phyloP scores from a whole-genome alignment of 1,139 yeast genomes.

The Zygoascus hellenicus region DNA sequence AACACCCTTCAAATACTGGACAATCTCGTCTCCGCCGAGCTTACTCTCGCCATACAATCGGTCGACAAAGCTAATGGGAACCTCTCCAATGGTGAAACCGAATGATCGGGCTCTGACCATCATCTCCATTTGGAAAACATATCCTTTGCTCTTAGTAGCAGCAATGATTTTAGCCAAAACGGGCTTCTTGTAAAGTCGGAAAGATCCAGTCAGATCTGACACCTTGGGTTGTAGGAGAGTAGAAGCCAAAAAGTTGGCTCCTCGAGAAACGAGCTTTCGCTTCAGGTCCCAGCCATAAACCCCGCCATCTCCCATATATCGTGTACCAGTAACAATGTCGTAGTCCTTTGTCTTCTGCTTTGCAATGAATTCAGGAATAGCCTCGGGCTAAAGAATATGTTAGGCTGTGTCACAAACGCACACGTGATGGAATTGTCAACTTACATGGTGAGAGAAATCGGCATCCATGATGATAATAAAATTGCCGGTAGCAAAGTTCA shows the following conservation, averaged over 20 bases:
- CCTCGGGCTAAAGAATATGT: constrained; percentile 51
- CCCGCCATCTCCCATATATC: constrained; percentile 79
- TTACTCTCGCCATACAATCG: constrained; percentile 76
- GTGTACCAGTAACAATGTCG: constrained; percentile 82
- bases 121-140: constrained; percentile 88
- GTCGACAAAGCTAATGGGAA: constrained; percentile 75
- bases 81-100: constrained; percentile 71
- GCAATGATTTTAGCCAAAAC: constrained; percentile 62
- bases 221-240: constrained; percentile 68
- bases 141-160: constrained; percentile 71
- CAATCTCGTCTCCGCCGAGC: constrained; percentile 77
- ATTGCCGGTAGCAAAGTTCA: constrained; percentile 66
- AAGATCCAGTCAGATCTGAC: constrained; percentile 74
- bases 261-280: constrained; percentile 72
- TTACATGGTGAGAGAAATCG: constrained; percentile 59
- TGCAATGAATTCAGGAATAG: constrained; percentile 69
- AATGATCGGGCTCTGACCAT: constrained; percentile 74
- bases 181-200: constrained; percentile 68
- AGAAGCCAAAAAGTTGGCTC: constrained; percentile 75
- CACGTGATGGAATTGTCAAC: background rate
- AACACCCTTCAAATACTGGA: constrained; percentile 70
- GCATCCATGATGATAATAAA: constrained; percentile 83
- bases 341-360: constrained; percentile 59
- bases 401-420: background rate
- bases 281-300: constrained; percentile 84